These are phyloP conservation scores for Picochlorum costavermella DNA, from an alignment of 139 green algal species.

Conservation along the genomic window DNA sequence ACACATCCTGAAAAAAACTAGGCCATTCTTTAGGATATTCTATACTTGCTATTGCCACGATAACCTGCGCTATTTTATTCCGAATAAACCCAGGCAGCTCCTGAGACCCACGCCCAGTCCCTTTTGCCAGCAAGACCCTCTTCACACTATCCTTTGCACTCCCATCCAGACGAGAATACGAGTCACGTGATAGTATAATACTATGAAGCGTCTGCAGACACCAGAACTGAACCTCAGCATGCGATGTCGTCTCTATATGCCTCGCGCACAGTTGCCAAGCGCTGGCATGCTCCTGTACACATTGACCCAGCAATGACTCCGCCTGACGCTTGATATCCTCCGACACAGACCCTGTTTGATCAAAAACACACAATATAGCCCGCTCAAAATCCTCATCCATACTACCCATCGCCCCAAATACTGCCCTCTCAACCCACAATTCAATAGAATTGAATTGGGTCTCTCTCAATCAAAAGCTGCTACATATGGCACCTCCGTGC, in stretches of 20 bases:
- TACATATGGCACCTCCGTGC: too few relatives aligned
- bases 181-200: constrained; percentile 24
- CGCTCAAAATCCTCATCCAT: constrained; percentile 89
- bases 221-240: constrained; percentile 92
- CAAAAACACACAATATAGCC: constrained; percentile 81
- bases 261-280: constrained; percentile 68
- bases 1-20: constrained; percentile 75
- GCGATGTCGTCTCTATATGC: constrained; percentile 50
- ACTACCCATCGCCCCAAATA: background rate
- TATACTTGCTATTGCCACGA: constrained; percentile 59
- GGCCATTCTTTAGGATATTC: constrained; percentile 83
- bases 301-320: constrained; percentile 40
- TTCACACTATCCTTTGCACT: background rate
- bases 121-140: background rate
- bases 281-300: constrained; percentile 46
- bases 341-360: constrained; percentile 58
- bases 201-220: constrained; percentile 87
- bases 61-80: constrained; percentile 90
- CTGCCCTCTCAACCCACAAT: background rate
- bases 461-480: too few relatives aligned
- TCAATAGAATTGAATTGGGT: too few relatives aligned
- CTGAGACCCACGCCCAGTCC: background rate
- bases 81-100: constrained; percentile 61
- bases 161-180: background rate
- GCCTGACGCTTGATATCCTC: constrained; percentile 53